Percentiles rank a stretch among this genome's conserved stretches.
phyloP scores from a whole-genome alignment of 805 yeast species.

The Metahyphopichia silvanorum region DNA sequence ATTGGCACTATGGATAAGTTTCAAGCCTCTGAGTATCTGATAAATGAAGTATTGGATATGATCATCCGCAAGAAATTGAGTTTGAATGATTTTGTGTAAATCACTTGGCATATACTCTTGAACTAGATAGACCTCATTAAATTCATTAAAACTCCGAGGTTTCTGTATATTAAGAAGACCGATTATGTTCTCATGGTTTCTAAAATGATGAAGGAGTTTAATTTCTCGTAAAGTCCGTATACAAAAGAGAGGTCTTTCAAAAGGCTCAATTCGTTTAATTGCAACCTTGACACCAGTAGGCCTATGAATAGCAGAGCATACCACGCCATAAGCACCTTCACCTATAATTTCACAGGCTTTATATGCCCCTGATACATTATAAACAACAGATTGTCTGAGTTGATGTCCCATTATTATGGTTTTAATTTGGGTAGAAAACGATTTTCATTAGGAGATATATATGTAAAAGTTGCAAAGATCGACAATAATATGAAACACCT shows the following conservation, averaged over 20 bases:
- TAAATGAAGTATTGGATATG: constrained; percentile 70
- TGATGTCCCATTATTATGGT: constrained; percentile 29
- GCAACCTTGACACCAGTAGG: constrained; percentile 66
- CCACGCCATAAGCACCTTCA: constrained; percentile 82
- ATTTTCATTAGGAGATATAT: no score
- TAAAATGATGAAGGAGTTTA: constrained; percentile 59
- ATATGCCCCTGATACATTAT: constrained; percentile 62
- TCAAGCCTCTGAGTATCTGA: constrained; percentile 67
- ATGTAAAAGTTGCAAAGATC: no score
- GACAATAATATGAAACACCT: no score
- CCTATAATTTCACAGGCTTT: constrained; percentile 62
- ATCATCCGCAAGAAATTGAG: constrained; percentile 57
- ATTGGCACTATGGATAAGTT: constrained; percentile 66
- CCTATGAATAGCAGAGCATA: constrained; percentile 63
- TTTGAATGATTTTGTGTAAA: constrained; percentile 57
- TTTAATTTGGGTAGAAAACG: background rate
- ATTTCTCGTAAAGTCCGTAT: constrained; percentile 70
- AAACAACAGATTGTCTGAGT: constrained; percentile 34
- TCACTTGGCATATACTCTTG: constrained; percentile 81
- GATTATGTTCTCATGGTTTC: constrained; percentile 68
- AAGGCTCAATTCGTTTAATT: constrained; percentile 73
- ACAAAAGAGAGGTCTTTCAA: constrained; percentile 61
- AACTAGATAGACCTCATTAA: constrained; percentile 69
- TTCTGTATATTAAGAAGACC: constrained; percentile 63
- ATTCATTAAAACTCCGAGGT: constrained; percentile 55